Percentiles rank a stretch among this genome's conserved stretches.
phyloP scores from a whole-genome alignment of 2,329 filamentous ascomycete species.

The Fonsecaea nubica region DNA sequence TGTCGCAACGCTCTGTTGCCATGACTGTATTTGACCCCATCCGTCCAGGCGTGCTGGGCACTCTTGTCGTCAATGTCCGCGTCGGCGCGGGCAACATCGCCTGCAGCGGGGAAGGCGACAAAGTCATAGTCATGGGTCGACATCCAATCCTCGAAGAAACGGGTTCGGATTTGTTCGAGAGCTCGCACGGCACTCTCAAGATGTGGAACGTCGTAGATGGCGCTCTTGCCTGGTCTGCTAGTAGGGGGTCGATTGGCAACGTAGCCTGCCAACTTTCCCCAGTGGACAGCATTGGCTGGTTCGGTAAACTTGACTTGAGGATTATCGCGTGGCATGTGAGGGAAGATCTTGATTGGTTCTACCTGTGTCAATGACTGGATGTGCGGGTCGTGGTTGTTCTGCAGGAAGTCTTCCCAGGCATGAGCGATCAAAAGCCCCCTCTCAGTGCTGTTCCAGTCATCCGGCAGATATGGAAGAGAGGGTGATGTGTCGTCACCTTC shows the following conservation, averaged over 20 bases:
- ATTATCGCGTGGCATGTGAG: constrained; percentile 34
- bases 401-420: constrained; percentile 61
- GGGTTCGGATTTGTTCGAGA: constrained; percentile 29
- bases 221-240: constrained; percentile 7
- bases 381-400: constrained; percentile 43
- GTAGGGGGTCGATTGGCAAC: background rate
- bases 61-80: constrained; percentile 47
- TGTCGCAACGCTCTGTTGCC: constrained; percentile 50
- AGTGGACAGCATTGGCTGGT: constrained; percentile 30
- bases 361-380: constrained; percentile 50
- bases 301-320: constrained; percentile 29
- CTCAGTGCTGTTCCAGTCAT: constrained; percentile 57
- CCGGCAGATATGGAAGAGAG: constrained; percentile 46
- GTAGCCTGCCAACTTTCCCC: constrained; percentile 24
- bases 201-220: constrained; percentile 25
- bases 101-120: constrained; percentile 57
- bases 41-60: constrained; percentile 49
- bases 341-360: constrained; percentile 52
- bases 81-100: constrained; percentile 57
- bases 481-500: constrained; percentile 36
- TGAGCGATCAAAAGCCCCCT: constrained; percentile 58
- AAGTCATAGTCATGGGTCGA: constrained; percentile 48
- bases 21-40: constrained; percentile 60
- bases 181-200: constrained; percentile 22
- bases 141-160: constrained; percentile 56